These are phyloP conservation scores for Rubroshorea leprosula DNA, from an alignment of 345 rosid genomes.

Conservation along the genomic window DNA sequence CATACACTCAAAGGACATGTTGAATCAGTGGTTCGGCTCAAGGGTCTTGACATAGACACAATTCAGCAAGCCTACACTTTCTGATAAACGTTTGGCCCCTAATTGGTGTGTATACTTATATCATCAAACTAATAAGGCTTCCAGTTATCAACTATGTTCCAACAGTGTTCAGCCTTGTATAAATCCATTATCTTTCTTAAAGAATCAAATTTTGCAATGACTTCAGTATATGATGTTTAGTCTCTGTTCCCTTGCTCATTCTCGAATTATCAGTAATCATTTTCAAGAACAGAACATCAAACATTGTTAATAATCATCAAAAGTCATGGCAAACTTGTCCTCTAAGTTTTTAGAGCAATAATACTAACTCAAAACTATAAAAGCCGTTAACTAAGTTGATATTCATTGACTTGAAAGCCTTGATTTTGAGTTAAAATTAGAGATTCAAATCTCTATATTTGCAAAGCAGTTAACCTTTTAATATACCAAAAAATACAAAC, in stretches of 20 bases:
- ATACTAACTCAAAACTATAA: no score
- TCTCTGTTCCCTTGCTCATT: background rate
- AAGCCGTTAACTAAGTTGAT: no score
- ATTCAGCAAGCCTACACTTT: conserved; percentile 52
- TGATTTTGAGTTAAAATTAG: no score
- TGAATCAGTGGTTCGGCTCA: conserved; percentile 44
- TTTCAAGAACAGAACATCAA: no score
- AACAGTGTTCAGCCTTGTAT: conserved; percentile 4
- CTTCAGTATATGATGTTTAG: background rate
- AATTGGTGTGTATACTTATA: background rate
- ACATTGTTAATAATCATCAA: no score
- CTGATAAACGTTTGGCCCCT: conserved; percentile 14
- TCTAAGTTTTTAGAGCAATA: no score
- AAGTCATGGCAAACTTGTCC: no score
- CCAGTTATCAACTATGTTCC: background rate
- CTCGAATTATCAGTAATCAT: no score
- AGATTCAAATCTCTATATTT: no score
- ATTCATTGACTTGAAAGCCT: no score
- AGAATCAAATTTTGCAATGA: background rate
- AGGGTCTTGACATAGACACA: conserved; percentile 55
- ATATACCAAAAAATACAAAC: background rate
- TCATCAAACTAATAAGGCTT: background rate
- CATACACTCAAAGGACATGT: conserved; percentile 50
- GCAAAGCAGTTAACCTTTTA: no score
- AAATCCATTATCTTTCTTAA: conserved; percentile 6